Conservation (phyloP, 2,329 filamentous ascomycete species). For the Phoma sp. region DNA sequence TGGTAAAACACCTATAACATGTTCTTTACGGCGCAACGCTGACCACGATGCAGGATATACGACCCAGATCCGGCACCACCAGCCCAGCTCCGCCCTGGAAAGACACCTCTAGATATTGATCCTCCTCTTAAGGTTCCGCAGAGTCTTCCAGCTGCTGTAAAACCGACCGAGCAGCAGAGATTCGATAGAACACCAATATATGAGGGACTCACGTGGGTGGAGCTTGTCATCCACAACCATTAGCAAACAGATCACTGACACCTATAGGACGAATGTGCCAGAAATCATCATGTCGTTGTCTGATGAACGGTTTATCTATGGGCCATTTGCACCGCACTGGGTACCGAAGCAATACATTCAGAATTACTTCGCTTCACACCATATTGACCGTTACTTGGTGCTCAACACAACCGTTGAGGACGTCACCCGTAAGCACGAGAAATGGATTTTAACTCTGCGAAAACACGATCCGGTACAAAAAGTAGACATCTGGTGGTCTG, state of each 20-base stretch:
- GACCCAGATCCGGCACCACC: slow-evolving; percentile 52
- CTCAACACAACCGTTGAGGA: slow-evolving; percentile 62
- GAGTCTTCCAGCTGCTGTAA: slow-evolving; percentile 5
- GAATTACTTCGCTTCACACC: slow-evolving; percentile 61
- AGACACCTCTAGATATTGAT: slow-evolving; percentile 55
- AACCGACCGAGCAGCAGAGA: slow-evolving; percentile 54
- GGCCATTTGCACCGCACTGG: slow-evolving; percentile 63
- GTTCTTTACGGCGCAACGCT: not conserved
- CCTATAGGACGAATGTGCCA: slow-evolving; percentile 60
- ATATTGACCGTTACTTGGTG: slow-evolving; percentile 54
- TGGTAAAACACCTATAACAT: slow-evolving; percentile 28
- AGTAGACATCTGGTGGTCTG: slow-evolving; percentile 62
- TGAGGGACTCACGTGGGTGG: slow-evolving; percentile 56
- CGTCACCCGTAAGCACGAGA: slow-evolving; percentile 43
- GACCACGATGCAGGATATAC: slow-evolving; percentile 55
- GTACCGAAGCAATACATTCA: slow-evolving; percentile 58
- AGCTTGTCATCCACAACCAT: not conserved
- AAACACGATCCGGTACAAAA: slow-evolving; percentile 53
- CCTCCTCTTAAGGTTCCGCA: slow-evolving; percentile 45
- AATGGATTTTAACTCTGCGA: slow-evolving; percentile 59
- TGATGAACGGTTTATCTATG: slow-evolving; percentile 60
- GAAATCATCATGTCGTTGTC: slow-evolving; percentile 65
- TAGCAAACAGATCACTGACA: not conserved
- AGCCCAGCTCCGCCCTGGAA: slow-evolving; percentile 52
- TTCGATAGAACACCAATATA: slow-evolving; percentile 61